Evolutionary conservation across 2,329 filamentous ascomycete genomes (phyloP), one percentile per base, ranked within the genome.

Genomic region (Venturia carpophila): DNA sequence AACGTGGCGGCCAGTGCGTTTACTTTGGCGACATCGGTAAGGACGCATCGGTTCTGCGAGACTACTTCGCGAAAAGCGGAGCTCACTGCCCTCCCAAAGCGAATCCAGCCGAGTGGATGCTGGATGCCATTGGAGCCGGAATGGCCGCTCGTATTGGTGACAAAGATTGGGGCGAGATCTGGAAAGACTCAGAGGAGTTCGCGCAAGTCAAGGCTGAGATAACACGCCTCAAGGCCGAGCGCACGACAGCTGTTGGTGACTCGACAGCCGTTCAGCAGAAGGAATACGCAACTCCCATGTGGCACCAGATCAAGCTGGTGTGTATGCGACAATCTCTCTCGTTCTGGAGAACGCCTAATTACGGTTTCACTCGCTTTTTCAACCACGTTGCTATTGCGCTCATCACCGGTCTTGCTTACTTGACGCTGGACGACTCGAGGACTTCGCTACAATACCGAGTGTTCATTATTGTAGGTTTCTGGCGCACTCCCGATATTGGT

Each of bases 291-390:
- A 92, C 91, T 0, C 90, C 92, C 0, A 75, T 92, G 10, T 79
- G 78, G 77, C 89, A 92, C 74, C 92, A 96, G 79, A 84, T 95
- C 74, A 87, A 85, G 75, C 77, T 89, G 2, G 91, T 96, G 39
- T 83, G 86, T 69, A 80, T 78, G 66, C 86, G 92, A 66, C 91
- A 87, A 68, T 89, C 91, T 74, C 79, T 91, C 3, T 83, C 89
- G 0, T 93, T 90, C 79, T 96, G 90, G 90, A 83, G 92, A 52
- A 90, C 88, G 1, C 90, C 90, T 43, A 92, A 95, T 78, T 96
- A 96, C 74, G 87, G 91, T 63, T 94, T 95, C 75, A 95, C 91
- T 0, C 85, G 91, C 21, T 79, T 96, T 21, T 95, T 93, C 80
- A 92, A 89, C 72, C 91, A 96, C 73, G 79, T 93, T 67, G 84